Evolutionary conservation across 495 filamentous ascomycete genomes (phyloP).

Genomic region (Hyaloscypha hepaticicola): DNA sequence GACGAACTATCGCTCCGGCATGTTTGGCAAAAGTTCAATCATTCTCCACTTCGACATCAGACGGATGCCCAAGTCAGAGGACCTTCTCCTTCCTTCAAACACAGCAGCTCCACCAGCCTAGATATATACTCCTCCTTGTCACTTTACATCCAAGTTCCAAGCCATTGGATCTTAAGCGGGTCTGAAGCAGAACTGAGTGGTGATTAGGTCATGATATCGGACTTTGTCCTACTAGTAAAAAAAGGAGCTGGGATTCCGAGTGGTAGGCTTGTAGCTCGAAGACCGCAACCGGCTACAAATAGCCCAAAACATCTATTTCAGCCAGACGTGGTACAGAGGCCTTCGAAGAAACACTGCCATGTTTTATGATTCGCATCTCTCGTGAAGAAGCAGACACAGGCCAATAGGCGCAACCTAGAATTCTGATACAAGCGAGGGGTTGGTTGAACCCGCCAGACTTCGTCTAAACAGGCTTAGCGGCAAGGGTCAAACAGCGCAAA

Average conservation of each 20-base stretch:
- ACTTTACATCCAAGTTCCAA: background rate
- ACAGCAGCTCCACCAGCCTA: no score
- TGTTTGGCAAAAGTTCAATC: background rate
- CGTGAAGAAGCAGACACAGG: background rate
- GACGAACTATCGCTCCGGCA: background rate
- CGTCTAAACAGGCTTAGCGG: background rate
- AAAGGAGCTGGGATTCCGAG: no score
- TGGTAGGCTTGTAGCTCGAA: background rate
- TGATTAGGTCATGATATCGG: background rate
- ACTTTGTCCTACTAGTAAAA: no score
- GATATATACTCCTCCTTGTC: background rate
- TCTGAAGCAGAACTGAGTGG: background rate
- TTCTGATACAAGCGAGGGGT: background rate
- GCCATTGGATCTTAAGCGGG: background rate
- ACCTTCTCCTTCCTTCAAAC: background rate
- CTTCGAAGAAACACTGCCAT: background rate
- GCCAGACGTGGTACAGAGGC: background rate
- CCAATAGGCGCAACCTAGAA: background rate
- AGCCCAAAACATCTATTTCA: background rate
- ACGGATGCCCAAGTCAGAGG: background rate
- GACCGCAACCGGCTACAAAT: no score
- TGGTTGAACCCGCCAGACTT: background rate
- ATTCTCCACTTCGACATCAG: background rate
- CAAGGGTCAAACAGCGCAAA: background rate
- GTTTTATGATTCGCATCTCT: background rate